Conservation (phyloP, 352 stramenopile genomes). For the Globisporangium takayamanum region DNA sequence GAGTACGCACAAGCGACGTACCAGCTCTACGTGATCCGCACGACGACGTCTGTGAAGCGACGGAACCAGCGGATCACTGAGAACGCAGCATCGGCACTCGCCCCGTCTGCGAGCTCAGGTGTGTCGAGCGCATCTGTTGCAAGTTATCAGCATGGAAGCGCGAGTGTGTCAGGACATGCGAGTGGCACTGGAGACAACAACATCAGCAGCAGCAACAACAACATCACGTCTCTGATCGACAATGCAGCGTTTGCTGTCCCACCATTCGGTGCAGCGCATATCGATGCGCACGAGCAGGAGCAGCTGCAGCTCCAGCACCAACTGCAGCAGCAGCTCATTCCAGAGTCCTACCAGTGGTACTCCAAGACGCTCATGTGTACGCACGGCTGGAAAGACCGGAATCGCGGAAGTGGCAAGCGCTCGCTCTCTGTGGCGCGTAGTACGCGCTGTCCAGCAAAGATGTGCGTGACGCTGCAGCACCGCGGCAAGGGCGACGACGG, state of each 20-base stretch:
- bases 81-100: conserved; percentile 12
- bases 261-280: too few species aligned
- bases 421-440: conserved; percentile 49
- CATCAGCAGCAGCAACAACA: not conserved
- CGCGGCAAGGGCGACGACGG: conserved; percentile 24
- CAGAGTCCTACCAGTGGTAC: conserved; percentile 61
- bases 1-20: conserved; percentile 51
- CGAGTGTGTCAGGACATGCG: too few species aligned
- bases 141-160: too few species aligned
- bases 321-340: conserved; percentile 42
- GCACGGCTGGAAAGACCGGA: conserved; percentile 69
- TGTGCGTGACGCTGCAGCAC: conserved; percentile 72
- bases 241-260: too few species aligned
- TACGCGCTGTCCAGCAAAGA: conserved; percentile 66
- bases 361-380: conserved; percentile 82
- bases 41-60: conserved; percentile 65
- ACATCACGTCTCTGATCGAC: too few species aligned
- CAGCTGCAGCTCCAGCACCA: not conserved
- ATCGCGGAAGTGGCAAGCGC: conserved; percentile 62
- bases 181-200: not conserved
- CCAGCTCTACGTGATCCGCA: conserved; percentile 74
- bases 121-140: too few species aligned
- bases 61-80: conserved; percentile 67
- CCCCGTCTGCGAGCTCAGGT: not conserved
- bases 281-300: not conserved